These are phyloP conservation scores for Euryodendron excelsum DNA, from an alignment of 148 eudicot species.

Conservation along the genomic window DNA sequence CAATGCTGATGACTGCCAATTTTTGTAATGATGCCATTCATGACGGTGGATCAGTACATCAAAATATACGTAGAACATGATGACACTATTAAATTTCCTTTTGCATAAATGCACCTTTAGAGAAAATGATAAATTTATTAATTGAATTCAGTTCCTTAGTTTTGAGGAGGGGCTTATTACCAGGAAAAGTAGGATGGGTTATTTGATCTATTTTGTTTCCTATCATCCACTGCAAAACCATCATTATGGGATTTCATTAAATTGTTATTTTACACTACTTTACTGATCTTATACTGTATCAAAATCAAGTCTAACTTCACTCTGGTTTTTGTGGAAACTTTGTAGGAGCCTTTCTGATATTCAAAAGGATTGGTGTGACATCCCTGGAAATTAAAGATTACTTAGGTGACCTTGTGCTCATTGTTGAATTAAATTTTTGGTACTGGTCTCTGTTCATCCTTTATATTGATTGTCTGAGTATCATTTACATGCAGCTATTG, in stretches of 20 bases:
- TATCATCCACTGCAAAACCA: background rate
- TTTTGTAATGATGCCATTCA: too few species aligned
- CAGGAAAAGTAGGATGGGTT: background rate
- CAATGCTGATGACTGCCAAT: too few species aligned
- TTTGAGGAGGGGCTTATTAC: too few species aligned
- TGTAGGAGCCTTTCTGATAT: constrained; percentile 43
- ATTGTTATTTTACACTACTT: background rate
- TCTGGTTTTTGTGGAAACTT: constrained; percentile 13
- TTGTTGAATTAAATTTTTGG: background rate
- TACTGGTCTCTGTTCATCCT: background rate
- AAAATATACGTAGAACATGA: too few species aligned
- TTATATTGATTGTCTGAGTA: constrained; percentile 2
- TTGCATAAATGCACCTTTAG: too few species aligned
- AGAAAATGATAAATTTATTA: too few species aligned
- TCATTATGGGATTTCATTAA: too few species aligned
- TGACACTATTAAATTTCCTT: too few species aligned
- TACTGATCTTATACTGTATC: background rate
- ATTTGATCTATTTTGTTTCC: background rate
- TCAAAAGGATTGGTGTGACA: constrained; percentile 45
- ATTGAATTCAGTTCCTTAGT: too few species aligned
- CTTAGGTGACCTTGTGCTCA: constrained; percentile 38
- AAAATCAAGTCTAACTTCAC: background rate
- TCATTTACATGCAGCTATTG: constrained; percentile 56
- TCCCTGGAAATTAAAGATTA: constrained; percentile 45
- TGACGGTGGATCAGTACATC: too few species aligned